phyloP scores from a whole-genome alignment of 164 flowering plant species.

The Stephania yunnanensis region DNA sequence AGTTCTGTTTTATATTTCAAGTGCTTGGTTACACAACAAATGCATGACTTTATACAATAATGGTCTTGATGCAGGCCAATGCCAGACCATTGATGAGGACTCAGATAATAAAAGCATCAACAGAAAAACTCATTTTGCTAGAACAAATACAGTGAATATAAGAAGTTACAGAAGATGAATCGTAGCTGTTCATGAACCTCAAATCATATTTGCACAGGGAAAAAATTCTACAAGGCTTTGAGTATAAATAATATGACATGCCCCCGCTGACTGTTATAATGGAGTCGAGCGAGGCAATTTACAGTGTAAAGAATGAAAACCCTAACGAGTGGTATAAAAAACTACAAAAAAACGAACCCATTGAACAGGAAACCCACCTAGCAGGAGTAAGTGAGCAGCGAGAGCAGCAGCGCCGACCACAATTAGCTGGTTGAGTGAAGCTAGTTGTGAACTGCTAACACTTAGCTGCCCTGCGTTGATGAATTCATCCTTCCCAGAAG shows the following conservation, averaged over 20 bases:
- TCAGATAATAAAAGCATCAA: no score
- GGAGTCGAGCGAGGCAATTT: slow-evolving; percentile 8
- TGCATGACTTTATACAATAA: no score
- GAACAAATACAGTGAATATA: no score
- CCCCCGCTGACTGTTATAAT: slow-evolving; percentile 4
- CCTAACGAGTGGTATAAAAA: neutral
- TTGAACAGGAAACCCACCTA: neutral
- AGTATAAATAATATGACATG: slow-evolving; percentile 7
- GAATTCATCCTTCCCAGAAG: slow-evolving; percentile 36
- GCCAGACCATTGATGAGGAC: no score
- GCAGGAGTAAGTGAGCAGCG: slow-evolving; percentile 17
- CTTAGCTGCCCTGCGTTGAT: slow-evolving; percentile 49
- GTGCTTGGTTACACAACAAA: no score
- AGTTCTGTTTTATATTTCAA: no score
- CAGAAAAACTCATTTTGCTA: no score
- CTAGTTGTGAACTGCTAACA: slow-evolving; percentile 23
- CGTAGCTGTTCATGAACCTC: neutral
- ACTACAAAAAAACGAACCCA: slow-evolving; percentile 7
- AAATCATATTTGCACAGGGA: slow-evolving; percentile 6
- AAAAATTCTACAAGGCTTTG: slow-evolving; percentile 4
- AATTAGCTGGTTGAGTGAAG: slow-evolving; percentile 14
- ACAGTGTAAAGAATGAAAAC: slow-evolving; percentile 17
- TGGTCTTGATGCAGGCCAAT: no score
- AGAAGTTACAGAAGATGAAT: neutral
- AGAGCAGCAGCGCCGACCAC: slow-evolving; percentile 8